Percentiles rank a stretch among this genome's conserved stretches.
Evolutionary conservation across 176 grass and related monocot species (phyloP).

Genomic region (Leersia perrieri): DNA sequence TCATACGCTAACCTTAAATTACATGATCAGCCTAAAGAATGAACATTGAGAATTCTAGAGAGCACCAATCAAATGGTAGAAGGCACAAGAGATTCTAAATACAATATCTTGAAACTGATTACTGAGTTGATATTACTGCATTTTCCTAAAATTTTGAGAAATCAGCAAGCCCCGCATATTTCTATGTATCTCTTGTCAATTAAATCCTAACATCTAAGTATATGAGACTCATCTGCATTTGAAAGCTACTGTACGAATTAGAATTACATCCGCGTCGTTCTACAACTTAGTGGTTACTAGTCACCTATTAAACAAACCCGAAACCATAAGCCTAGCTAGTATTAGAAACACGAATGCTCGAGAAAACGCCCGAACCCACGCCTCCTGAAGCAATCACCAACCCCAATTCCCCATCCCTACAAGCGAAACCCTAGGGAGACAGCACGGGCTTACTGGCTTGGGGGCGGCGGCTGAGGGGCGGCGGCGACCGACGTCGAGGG

Average conservation of each 20-base stretch:
- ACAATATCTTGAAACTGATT: background rate
- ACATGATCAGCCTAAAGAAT: background rate
- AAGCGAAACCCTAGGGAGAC: constrained; percentile 35
- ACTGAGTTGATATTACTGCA: background rate
- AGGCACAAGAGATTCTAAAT: background rate
- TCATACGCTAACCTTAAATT: background rate
- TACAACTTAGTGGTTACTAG: background rate
- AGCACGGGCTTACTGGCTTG: constrained; percentile 30
- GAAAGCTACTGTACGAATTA: no score
- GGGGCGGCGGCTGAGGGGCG: constrained; percentile 1
- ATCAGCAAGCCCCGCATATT: background rate
- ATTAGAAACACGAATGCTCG: background rate
- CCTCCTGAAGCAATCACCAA: background rate
- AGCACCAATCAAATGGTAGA: background rate
- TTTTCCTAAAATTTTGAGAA: background rate
- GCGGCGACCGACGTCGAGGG: background rate
- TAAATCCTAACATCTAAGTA: background rate
- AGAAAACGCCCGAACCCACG: background rate
- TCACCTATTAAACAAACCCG: background rate
- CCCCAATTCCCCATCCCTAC: background rate
- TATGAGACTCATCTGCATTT: background rate
- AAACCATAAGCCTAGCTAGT: background rate
- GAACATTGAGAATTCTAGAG: background rate
- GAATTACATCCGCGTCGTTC: background rate
- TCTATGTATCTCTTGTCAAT: background rate